Percentiles rank a stretch among this genome's conserved stretches.
phyloP scores from a whole-genome alignment of 305 asterid species.

The Rubia tinctorum region DNA sequence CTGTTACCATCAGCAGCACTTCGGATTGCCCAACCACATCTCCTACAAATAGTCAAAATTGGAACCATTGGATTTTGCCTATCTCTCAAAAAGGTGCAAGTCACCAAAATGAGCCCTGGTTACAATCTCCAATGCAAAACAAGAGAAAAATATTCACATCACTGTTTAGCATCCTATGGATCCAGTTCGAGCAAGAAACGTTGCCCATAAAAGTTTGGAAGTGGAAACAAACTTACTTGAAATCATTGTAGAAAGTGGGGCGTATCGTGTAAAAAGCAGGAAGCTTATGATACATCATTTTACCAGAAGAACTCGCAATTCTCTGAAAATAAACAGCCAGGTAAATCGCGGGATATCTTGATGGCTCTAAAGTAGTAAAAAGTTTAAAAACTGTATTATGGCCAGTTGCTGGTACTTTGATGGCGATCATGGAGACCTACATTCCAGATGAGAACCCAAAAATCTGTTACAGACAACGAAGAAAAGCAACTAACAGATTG shows the following conservation, averaged over 20 bases:
- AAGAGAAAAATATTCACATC: background rate
- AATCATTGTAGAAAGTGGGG: slow-evolving; percentile 7
- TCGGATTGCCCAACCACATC: slow-evolving; percentile 47
- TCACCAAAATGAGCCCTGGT: background rate
- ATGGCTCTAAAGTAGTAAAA: background rate
- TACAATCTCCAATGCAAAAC: background rate
- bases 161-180: background rate
- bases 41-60: slow-evolving; percentile 34
- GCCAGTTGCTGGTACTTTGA: slow-evolving; percentile 18
- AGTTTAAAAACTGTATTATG: slow-evolving; percentile 3
- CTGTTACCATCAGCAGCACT: slow-evolving; percentile 64
- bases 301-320: slow-evolving; percentile 12
- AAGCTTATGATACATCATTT: background rate
- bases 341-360: slow-evolving; percentile 12
- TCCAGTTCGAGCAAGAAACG: background rate
- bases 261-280: slow-evolving; percentile 11
- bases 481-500: background rate
- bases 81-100: background rate
- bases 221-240: slow-evolving; percentile 20
- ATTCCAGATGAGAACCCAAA: slow-evolving; percentile 3
- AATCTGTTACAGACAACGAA: background rate
- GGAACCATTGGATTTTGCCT: background rate
- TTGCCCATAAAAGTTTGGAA: background rate
- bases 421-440: slow-evolving; percentile 23
- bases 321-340: slow-evolving; percentile 12